Percentiles rank a stretch among this genome's conserved stretches.
Evolutionary conservation across 805 yeast species (phyloP).

Genomic region (Candida maris): DNA sequence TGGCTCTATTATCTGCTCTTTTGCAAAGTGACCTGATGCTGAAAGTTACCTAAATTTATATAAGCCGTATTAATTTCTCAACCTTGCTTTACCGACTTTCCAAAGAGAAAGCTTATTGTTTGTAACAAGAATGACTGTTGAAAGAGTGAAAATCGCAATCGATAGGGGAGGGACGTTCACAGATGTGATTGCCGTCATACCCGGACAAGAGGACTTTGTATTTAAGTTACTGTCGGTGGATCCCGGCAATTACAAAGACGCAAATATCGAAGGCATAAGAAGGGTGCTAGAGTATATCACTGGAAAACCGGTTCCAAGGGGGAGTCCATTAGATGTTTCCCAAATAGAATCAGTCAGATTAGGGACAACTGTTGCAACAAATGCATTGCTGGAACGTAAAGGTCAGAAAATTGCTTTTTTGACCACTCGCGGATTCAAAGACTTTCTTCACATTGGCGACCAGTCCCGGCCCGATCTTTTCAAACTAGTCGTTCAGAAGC

Average conservation of each 20-base stretch:
- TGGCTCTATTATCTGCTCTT: not conserved
- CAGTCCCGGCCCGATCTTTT: slow-evolving; percentile 26
- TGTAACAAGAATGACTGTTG: slow-evolving; percentile 3
- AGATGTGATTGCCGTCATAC: slow-evolving; percentile 43
- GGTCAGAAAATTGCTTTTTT: slow-evolving; percentile 15
- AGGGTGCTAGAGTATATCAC: slow-evolving; percentile 16
- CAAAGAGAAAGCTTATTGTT: not conserved
- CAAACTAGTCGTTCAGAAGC: slow-evolving; percentile 13
- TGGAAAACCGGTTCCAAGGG: slow-evolving; percentile 12
- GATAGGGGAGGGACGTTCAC: slow-evolving; percentile 42
- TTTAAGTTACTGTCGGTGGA: slow-evolving; percentile 27
- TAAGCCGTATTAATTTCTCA: not conserved
- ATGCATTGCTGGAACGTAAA: slow-evolving; percentile 19
- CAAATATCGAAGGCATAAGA: slow-evolving; percentile 24
- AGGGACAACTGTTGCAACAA: slow-evolving; percentile 26
- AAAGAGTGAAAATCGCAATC: slow-evolving; percentile 7
- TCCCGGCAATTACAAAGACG: slow-evolving; percentile 22
- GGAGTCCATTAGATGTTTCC: slow-evolving; percentile 12
- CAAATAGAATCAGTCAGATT: slow-evolving; percentile 19
- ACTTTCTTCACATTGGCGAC: slow-evolving; percentile 30
- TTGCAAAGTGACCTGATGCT: not conserved
- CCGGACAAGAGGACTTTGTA: slow-evolving; percentile 35
- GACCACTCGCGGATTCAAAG: slow-evolving; percentile 29
- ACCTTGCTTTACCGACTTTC: not conserved
- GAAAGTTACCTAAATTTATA: not conserved